Base-by-base conservation (phyloP, 1,139 yeast genomes). In the Geotrichum cucujoidarum region DNA sequence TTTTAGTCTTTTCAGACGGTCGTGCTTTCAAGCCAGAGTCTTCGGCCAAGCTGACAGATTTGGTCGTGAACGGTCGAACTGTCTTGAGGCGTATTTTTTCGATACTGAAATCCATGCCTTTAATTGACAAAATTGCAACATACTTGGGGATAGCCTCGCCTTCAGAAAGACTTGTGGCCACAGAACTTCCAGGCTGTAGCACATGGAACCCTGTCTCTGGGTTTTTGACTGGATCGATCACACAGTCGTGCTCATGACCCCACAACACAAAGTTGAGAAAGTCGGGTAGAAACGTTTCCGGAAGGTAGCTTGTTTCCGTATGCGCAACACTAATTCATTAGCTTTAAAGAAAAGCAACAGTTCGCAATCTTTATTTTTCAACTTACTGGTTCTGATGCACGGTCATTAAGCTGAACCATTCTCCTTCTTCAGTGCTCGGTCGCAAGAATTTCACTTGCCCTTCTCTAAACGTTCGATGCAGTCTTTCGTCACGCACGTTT, bases 231-330 rank as follows among this genome's bases (percentile, higher is more conserved):
- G 95, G 81, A 53, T 77, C 79, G 1, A 92, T 87, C 6, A 83
- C 74, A 60, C 97, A 89, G 63, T 92, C 97, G 66, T 92, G 99
- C 62, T 92, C 99, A 64, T 92, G 99, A 8, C 98, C 99, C 99
- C 99, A 92, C 2, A 89, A 69, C 0, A 92, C 80, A 50, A 92
- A 73, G 61, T 92, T 87, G 46, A 92, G 61, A 61, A 90, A 90
- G 16, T 75, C 72, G 0, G 97, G 99, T 17, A 94, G 66, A 58
- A 85, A 84, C 52, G 74, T 75, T 57, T 92, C 97, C 1, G 97
- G 97, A 10, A 92, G 69, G 57, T 83, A 84, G 3, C 89, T 81
- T 0, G 94, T 86, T 45, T 81, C 79, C 1, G 95, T 78, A 61
- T 92, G 92, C 6, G 88, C 82, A 3, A 79, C 74, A 62, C 85